Evolutionary conservation across 805 yeast genomes (phyloP).

Genomic region (Pichia membranifaciens): DNA sequence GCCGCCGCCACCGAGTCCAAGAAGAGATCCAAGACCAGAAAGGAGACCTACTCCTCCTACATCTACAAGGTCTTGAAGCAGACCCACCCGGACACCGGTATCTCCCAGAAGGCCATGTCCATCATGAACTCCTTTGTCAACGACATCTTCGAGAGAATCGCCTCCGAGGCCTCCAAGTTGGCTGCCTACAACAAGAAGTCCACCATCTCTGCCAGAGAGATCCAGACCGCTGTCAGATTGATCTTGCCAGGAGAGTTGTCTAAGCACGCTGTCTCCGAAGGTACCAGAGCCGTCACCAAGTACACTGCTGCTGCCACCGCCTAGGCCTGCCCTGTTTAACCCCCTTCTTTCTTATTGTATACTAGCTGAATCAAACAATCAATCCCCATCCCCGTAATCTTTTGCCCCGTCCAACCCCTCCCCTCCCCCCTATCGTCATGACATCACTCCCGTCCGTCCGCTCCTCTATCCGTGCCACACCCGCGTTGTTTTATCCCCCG

Average conservation of each 20-base stretch:
- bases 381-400: too few species aligned
- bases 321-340: conserved; percentile 16
- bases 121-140: conserved; percentile 97
- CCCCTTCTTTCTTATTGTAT: background rate
- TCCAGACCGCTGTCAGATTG: conserved; percentile 97
- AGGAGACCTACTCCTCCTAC: conserved; percentile 97
- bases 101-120: conserved; percentile 97
- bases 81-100: conserved; percentile 99
- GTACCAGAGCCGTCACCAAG: conserved; percentile 97
- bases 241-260: conserved; percentile 98
- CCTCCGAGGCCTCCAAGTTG: conserved; percentile 94
- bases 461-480: too few species aligned
- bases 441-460: too few species aligned
- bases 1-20: conserved; percentile 67
- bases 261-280: conserved; percentile 97
- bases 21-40: conserved; percentile 93
- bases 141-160: conserved; percentile 97
- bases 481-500: too few species aligned
- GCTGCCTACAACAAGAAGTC: conserved; percentile 99
- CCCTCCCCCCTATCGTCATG: too few species aligned
- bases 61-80: conserved; percentile 98
- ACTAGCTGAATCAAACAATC: background rate
- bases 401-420: too few species aligned
- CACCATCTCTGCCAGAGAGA: conserved; percentile 96
- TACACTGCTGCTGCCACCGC: conserved; percentile 64